A percentile compares a stretch with the other conserved stretches of the same genome.
Conservation (phyloP, 73 alveolate species). For the Paramecium pentaurelia region DNA sequence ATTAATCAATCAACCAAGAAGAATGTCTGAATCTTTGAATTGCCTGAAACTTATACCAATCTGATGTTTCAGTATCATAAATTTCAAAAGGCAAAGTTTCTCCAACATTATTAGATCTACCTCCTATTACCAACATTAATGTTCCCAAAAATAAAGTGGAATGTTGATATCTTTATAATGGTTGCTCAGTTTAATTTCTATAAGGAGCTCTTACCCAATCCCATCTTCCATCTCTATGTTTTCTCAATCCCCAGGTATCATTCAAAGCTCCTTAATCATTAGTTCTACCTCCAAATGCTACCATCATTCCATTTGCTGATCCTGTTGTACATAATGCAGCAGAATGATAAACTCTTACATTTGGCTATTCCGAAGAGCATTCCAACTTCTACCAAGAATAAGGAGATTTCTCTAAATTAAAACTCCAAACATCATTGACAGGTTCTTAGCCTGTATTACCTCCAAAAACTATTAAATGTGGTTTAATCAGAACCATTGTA, state of each 20-base stretch:
- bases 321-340: conserved; percentile 97
- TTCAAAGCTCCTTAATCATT: conserved; percentile 82
- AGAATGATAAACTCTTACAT: conserved; percentile 95
- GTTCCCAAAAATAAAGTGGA: conserved; percentile 91
- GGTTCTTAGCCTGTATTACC: conserved; percentile 97
- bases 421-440: conserved; percentile 91
- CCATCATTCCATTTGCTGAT: conserved; percentile 99
- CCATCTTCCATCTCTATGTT: conserved; percentile 99
- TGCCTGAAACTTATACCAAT: conserved; percentile 86
- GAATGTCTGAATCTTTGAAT: conserved; percentile 93
- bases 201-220: conserved; percentile 99
- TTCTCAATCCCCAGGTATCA: conserved; percentile 98
- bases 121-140: conserved; percentile 92
- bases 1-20: conserved; percentile 67
- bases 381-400: conserved; percentile 88
- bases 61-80: conserved; percentile 96
- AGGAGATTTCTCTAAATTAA: conserved; percentile 87
- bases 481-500: conserved; percentile 91
- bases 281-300: conserved; percentile 89
- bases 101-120: conserved; percentile 86
- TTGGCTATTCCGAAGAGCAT: conserved; percentile 83
- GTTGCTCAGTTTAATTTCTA: conserved; percentile 73
- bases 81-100: conserved; percentile 92
- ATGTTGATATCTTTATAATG: conserved; percentile 84
- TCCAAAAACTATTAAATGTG: conserved; percentile 92